Evolutionary conservation across 306 rosid genomes (phyloP), one percentile per base, ranked within the genome.

Genomic region (Prunus mongolica): DNA sequence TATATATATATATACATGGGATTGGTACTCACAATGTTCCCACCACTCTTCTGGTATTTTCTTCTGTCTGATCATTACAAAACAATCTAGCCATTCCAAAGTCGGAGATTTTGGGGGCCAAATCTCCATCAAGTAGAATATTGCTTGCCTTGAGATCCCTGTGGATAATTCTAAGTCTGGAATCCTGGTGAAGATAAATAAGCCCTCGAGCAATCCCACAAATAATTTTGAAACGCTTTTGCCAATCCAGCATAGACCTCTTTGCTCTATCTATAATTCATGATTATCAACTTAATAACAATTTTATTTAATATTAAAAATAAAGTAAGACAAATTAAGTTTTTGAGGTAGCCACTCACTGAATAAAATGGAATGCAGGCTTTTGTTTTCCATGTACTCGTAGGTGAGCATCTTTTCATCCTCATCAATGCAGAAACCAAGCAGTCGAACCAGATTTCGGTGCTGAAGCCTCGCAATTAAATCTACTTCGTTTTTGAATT

Each of bases 381-480:
- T 80, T 82, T 75, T 80, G 63, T 88, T 86, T 78, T 82, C 65
- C 65, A 60, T 60, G 65, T 60, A 60, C 25, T 60, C 65, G 8
- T 60, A 60, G 25, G 25, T 60, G 13, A 88, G 65, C 77, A 88
- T 67, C 79, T 80, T 88, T 79, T 88, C 93, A 3, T 80, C 82
- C 58, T 4, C 67, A 22, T 86, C 86, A 76, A 86, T 6, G 78
- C 88, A 84, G 55, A 87, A 88, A 80, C 93, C 93, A 34, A 84
- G 34, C 32, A 88, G 46, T 28, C 87, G 67, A 78, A 88, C 93
- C 55, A 88, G 93, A 74, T 88, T 88, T 76, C 87, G 34, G 56
- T 88, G 93, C 76, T 88, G 93, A 81, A 88, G 90, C 67, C 73
- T 86, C 18, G 72, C 88, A 69, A 88, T 86, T 68, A 88, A 78